Base-by-base conservation (phyloP, 495 filamentous ascomycete genomes). In the Penicillium maclennaniae region DNA sequence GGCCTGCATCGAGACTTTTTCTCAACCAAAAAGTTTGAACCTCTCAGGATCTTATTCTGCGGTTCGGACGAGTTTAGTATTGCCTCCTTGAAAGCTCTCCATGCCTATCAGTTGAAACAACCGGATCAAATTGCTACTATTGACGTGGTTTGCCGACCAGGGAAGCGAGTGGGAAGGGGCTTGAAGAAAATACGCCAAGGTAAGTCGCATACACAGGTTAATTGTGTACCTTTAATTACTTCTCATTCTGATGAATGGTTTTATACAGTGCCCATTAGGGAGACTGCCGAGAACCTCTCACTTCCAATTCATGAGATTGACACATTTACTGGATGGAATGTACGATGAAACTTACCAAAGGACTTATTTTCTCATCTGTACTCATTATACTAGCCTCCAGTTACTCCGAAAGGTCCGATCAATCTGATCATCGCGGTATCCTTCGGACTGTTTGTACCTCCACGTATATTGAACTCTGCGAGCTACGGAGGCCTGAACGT, bases 391-490 rank as follows among this genome's bases (percentile, higher is more conserved):
- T 60, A 88, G 83, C 81, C 83, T 43, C 87, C 87, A 7, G 55
- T 60, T 34, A 70, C 71, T 6, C 45, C 78, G n/a, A 70, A 62
- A 28, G 70, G 69, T 14, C 66, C 78, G 17, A 84, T 87, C 54
- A 91, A 97, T 64, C 76, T 98, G 40, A 85, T 98, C 51, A 79
- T 97, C 31, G 91, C 91, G 20, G 95, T 97, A n/a, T 97, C 93
- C 7, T 98, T 97, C 67, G 93, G 93, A 4, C 79, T 95, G 15
- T 86, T 95, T 45, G 83, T 98, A 9, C 95, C 93, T 1, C 81
- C 83, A 6, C 78, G 87, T 4, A 79, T 96, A 15, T 76, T 97
- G 39, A 76, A 73, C 23, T 68, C 59, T 6, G 79, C 87, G 15
- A 77, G 79, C 50, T 96, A 92, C 70, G 91, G 92, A 53, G 93